A percentile compares a stretch with the other conserved stretches of the same genome.
phyloP scores from a whole-genome alignment of 2,329 filamentous ascomycete species.

The Paraconiothyrium brasiliense region DNA sequence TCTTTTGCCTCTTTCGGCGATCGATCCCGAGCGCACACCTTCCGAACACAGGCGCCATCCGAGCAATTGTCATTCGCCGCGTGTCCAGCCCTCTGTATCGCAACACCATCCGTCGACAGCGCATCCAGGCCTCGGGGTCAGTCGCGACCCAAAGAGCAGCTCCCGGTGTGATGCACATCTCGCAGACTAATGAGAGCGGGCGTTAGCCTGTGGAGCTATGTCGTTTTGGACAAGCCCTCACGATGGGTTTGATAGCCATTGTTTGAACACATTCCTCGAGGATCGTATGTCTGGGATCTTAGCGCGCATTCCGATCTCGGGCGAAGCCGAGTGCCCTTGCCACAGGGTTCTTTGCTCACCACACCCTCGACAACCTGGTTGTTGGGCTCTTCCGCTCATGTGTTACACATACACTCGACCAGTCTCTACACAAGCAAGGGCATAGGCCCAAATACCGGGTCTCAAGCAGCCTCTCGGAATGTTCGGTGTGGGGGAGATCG shows the following conservation, averaged over 20 bases:
- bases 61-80: conserved; percentile 17
- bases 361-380: conserved; percentile 39
- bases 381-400: conserved; percentile 36
- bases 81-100: conserved; percentile 16
- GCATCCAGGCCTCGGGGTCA: conserved; percentile 5
- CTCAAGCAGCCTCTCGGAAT: conserved; percentile 38
- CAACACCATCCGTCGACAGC: conserved; percentile 11
- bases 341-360: conserved; percentile 32
- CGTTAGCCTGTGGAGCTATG: neutral
- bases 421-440: conserved; percentile 41
- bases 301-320: conserved; percentile 33
- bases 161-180: neutral
- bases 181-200: neutral
- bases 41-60: conserved; percentile 14
- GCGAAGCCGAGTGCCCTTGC: conserved; percentile 33
- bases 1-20: conserved; percentile 16
- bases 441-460: conserved; percentile 40
- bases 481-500: conserved; percentile 36
- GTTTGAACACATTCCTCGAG: conserved; percentile 7
- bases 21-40: conserved; percentile 9
- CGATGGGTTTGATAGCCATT: neutral
- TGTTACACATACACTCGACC: conserved; percentile 32
- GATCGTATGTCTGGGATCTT: conserved; percentile 8
- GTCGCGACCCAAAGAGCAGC: conserved; percentile 9
- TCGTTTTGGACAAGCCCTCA: conserved; percentile 12